phyloP scores from a whole-genome alignment of 345 rosid genomes.

The Ceriops decandra region DNA sequence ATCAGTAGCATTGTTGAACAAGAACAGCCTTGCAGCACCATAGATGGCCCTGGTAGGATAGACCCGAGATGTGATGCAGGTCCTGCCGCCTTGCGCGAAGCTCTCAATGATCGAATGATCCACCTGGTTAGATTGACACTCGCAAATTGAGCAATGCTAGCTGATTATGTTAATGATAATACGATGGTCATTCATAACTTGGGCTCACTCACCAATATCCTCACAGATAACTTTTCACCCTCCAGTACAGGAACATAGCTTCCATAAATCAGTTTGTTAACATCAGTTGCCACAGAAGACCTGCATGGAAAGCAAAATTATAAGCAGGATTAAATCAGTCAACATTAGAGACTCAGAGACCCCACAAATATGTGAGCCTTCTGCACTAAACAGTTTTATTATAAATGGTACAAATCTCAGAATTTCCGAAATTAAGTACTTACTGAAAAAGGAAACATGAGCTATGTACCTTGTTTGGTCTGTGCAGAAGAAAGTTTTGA shows the following conservation, averaged over 20 bases:
- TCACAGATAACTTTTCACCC: conserved; percentile 64
- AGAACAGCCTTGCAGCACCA: conserved; percentile 54
- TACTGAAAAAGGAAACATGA: background rate
- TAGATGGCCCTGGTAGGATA: conserved; percentile 80
- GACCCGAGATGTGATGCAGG: conserved; percentile 54
- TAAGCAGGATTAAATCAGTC: too few species aligned
- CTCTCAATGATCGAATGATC: conserved; percentile 81
- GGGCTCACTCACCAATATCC: conserved; percentile 54
- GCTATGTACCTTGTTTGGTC: conserved; percentile 60
- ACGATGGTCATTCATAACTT: background rate
- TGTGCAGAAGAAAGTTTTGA: conserved; percentile 69
- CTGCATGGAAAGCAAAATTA: conserved; percentile 26
- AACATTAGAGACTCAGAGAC: background rate
- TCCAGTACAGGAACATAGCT: conserved; percentile 59
- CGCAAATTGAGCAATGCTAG: background rate
- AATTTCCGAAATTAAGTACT: background rate
- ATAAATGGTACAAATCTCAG: background rate
- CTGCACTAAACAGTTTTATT: too few species aligned
- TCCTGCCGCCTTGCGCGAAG: conserved; percentile 87
- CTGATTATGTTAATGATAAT: background rate
- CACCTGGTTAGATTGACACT: conserved; percentile 28
- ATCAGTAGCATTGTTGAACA: conserved; percentile 76
- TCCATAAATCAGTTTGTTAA: conserved; percentile 52
- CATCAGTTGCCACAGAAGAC: conserved; percentile 68
- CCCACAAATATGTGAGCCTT: too few species aligned